These are phyloP conservation scores for Penicillium daleae DNA, from an alignment of 495 filamentous ascomycete genomes.

Conservation along the genomic window DNA sequence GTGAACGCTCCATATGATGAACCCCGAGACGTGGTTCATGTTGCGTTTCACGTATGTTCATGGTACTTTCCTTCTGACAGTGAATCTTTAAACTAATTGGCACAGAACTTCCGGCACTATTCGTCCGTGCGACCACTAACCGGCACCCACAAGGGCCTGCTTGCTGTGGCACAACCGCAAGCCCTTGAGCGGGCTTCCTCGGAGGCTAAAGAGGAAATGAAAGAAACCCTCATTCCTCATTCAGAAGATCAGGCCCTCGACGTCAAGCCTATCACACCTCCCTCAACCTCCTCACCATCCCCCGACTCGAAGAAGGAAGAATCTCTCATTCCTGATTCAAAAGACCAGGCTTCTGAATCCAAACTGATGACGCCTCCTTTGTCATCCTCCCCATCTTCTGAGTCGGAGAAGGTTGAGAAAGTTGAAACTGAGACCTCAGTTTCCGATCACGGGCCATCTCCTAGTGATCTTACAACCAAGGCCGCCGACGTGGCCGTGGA, in stretches of 20 bases:
- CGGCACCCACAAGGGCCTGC: constrained; percentile 59
- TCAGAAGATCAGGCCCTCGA: background rate
- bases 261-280: background rate
- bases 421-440: constrained; percentile 20
- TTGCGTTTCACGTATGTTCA: constrained; percentile 72
- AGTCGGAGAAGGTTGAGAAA: constrained; percentile 27
- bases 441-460: constrained; percentile 17
- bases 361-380: background rate
- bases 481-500: constrained; percentile 42
- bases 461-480: constrained; percentile 4
- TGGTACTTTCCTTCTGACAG: background rate
- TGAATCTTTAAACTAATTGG: constrained; percentile 1
- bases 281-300: too few species aligned
- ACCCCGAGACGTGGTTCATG: constrained; percentile 54
- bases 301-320: too few species aligned
- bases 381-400: background rate
- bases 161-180: constrained; percentile 7
- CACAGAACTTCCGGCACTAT: constrained; percentile 68
- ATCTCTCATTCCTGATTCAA: background rate
- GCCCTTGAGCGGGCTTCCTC: constrained; percentile 36
- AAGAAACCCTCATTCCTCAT: constrained; percentile 16
- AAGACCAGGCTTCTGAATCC: background rate
- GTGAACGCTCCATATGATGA: constrained; percentile 50
- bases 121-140: constrained; percentile 68
- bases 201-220: constrained; percentile 25